A percentile compares a stretch with the other conserved stretches of the same genome.
Evolutionary conservation across 73 alveolate species (phyloP).

Genomic region (Blepharisma japonicum): DNA sequence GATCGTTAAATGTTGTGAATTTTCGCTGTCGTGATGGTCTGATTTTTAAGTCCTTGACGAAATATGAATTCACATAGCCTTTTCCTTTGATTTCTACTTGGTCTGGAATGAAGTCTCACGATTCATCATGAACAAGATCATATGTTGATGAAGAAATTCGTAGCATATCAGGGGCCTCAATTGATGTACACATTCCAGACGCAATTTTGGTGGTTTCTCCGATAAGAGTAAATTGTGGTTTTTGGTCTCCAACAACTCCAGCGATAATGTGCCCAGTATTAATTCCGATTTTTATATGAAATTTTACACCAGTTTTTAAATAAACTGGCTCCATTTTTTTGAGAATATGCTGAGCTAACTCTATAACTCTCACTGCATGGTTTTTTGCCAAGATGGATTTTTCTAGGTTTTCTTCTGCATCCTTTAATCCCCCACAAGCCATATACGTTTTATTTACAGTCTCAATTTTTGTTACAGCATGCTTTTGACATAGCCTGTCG

Average conservation of each 20-base stretch:
- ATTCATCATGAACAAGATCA: not conserved
- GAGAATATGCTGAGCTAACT: not conserved
- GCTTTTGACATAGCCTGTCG: slow-evolving; percentile 60
- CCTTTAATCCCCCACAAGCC: slow-evolving; percentile 85
- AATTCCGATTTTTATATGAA: slow-evolving; percentile 92
- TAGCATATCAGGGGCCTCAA: slow-evolving; percentile 30
- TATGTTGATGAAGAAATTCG: slow-evolving; percentile 17
- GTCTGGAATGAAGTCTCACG: slow-evolving; percentile 22
- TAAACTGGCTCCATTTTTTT: not conserved
- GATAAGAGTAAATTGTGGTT: slow-evolving; percentile 95
- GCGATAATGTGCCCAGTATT: slow-evolving; percentile 95
- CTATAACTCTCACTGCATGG: slow-evolving; percentile 5
- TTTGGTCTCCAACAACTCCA: slow-evolving; percentile 97
- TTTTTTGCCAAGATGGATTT: slow-evolving; percentile 27
- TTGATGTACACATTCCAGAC: slow-evolving; percentile 91
- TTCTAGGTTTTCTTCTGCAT: slow-evolving; percentile 34
- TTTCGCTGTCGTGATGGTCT: not conserved
- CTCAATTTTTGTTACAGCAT: slow-evolving; percentile 59
- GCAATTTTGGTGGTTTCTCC: slow-evolving; percentile 99
- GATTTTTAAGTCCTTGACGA: slow-evolving; percentile 29
- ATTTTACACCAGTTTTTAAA: not conserved
- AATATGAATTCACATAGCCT: slow-evolving; percentile 25
- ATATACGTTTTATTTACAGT: slow-evolving; percentile 81
- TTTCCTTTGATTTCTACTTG: slow-evolving; percentile 44
- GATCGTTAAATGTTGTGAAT: slow-evolving; percentile 1